Evolutionary conservation across 1,139 yeast species (phyloP), one percentile per base, ranked within the genome.

Genomic region (Debaryomycetaceae sp.): DNA sequence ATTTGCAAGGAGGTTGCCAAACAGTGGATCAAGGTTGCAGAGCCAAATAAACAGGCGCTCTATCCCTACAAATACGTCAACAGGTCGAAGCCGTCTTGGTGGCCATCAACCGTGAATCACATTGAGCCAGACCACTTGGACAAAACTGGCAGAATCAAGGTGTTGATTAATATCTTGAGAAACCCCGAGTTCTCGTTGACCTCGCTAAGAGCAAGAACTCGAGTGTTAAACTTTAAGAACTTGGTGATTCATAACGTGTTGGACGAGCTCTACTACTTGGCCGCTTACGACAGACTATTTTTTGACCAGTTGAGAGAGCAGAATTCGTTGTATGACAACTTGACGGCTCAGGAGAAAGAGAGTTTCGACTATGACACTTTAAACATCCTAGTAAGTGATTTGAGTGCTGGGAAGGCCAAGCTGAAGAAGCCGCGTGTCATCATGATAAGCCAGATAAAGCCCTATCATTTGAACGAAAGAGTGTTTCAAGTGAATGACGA

Each of bases 71-170:
- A 80, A 46, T 55, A 58, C 17, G 81, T 78, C 3, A 72, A 73
- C 11, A 42, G 36, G 1, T 55, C 79, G 7, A 78, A 70, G 49
- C 93, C 93, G 0, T 56, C 57, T 1, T 85, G 93, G 91, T 86
- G 93, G 95, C 93, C 93, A 0, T 37, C 37, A 0, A 45, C 52
- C 14, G 78, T 83, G 0, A 69, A 79, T 36, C 93, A 86, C 60
- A 70, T 72, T 41, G 93, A 86, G 54, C 93, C 93, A 0, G 93
- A 86, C 59, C 90, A 86, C 62, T 66, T 86, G 47, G 75, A 71
- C 48, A 85, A 83, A 56, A 63, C 62, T 1, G 83, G 81, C 49
- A 63, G 95, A 45, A 58, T 83, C 17, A 57, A 55, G 3, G 60
- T 86, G 24, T 62, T 85, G 55, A 64, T 74, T 17, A 56, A 66